Evolutionary conservation across 768 basidiomycete genomes (phyloP), one percentile per base, ranked within the genome.

Genomic region (Kondoa subrosea): DNA sequence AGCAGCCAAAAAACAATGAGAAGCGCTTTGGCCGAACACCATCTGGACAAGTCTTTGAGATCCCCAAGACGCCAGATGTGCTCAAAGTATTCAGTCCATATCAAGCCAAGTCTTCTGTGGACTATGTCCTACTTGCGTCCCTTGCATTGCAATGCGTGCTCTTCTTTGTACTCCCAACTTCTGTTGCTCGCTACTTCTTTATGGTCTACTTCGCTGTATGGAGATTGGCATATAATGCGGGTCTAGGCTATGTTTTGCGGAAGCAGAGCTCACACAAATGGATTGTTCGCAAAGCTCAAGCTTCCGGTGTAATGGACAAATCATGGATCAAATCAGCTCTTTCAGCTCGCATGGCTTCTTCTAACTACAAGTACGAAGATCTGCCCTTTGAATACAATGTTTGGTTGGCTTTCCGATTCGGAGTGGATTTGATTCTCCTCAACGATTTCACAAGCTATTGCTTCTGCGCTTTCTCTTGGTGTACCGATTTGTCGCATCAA

Each of bases 401-500:
- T 0, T 99, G 93, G 95, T 81, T 99, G 32, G 81, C 96, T 68
- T 99, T 96, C 77, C 85, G 93, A 63, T 91, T 95, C 77, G 80
- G 85, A n/a, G 93, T 97, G 26, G 93, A 97, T 77, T 83, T 95
- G 30, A 96, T 97, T 74, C 82, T 99, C 56, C 82, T 97, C 75
- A 97, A 97, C 76, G 93, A 97, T 76, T 96, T 96, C 76, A 75
- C 93, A 73, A 85, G 92, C 2, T 96, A 96, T 76, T 88, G 86
- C 78, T 83, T 95, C 82, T 97, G 95, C 76, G 90, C 91, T 0
- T 88, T 92, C 79, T 84, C 92, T 27, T 91, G 88, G 69, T 56
- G 72, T n/a, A 67, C 60, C 27, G 50, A 56, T 76, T 89, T 91
- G 79, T 91, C 92, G 0, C 81, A 85, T 34, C 85, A 83, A 57